phyloP scores from a whole-genome alignment of 495 filamentous ascomycete genomes.

The Clavariopsis aquatica region DNA sequence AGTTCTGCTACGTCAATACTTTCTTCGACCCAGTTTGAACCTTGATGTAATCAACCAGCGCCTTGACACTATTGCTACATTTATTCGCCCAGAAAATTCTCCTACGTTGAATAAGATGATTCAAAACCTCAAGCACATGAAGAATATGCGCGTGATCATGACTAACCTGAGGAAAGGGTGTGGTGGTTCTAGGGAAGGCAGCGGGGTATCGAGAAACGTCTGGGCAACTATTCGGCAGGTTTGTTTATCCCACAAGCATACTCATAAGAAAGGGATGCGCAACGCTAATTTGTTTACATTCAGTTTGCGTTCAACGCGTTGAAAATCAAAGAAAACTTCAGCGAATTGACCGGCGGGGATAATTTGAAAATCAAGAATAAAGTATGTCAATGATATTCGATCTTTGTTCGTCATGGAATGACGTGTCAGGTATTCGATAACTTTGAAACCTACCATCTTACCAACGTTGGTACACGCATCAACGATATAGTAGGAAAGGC shows the following conservation, averaged over 20 bases:
- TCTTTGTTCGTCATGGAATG: background rate
- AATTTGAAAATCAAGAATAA: constrained; percentile 58
- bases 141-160: constrained; percentile 73
- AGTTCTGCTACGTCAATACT: constrained; percentile 72
- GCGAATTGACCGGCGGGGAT: constrained; percentile 60
- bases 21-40: constrained; percentile 76
- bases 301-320: constrained; percentile 69
- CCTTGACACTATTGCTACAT: constrained; percentile 65
- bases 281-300: background rate
- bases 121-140: constrained; percentile 69
- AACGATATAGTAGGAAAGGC: constrained; percentile 61
- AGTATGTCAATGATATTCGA: constrained; percentile 46
- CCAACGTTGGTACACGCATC: constrained; percentile 68
- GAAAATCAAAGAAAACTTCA: constrained; percentile 65
- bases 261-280: background rate
- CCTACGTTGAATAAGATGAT: constrained; percentile 57
- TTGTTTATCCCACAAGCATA: background rate
- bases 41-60: constrained; percentile 70
- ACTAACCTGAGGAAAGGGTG: constrained; percentile 75
- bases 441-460: constrained; percentile 53
- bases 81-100: constrained; percentile 71
- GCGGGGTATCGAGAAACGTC: constrained; percentile 63
- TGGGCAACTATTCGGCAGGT: constrained; percentile 60
- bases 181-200: constrained; percentile 57
- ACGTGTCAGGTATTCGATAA: constrained; percentile 45